A percentile compares a stretch with the other conserved stretches of the same genome.
Evolutionary conservation across 2,329 filamentous ascomycete species (phyloP).

Genomic region (Claviceps monticola): DNA sequence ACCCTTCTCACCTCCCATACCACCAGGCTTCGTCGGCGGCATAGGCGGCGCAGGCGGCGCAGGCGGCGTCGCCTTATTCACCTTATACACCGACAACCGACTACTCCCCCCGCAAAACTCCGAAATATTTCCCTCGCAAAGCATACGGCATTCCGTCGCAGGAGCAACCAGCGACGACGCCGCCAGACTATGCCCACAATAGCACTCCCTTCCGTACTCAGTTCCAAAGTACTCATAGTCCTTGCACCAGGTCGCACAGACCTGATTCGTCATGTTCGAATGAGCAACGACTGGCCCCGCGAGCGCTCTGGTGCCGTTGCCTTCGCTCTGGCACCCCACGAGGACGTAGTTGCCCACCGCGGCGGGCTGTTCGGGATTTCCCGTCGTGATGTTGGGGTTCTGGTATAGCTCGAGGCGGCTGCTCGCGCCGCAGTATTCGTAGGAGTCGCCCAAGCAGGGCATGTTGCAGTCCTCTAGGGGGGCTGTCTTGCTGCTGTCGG

Average conservation of each 20-base stretch:
- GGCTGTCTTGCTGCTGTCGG: slow-evolving; percentile 13
- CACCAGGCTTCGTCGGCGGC: background rate
- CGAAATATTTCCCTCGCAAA: slow-evolving; percentile 22
- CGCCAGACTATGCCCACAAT: slow-evolving; percentile 20
- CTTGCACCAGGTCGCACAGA: slow-evolving; percentile 19
- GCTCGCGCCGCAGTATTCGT: slow-evolving; percentile 18
- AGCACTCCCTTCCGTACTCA: slow-evolving; percentile 25
- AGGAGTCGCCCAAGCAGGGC: slow-evolving; percentile 19
- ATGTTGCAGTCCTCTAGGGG: slow-evolving; percentile 20
- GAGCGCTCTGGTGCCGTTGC: slow-evolving; percentile 20
- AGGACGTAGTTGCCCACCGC: slow-evolving; percentile 19
- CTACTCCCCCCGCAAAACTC: slow-evolving; percentile 28
- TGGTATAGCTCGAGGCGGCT: slow-evolving; percentile 22
- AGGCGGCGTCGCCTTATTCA: slow-evolving; percentile 8
- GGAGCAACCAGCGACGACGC: slow-evolving; percentile 16
- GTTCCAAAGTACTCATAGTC: slow-evolving; percentile 21
- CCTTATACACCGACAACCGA: slow-evolving; percentile 23
- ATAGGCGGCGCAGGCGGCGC: background rate
- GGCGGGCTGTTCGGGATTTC: slow-evolving; percentile 18
- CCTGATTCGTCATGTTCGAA: slow-evolving; percentile 19
- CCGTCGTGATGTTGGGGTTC: slow-evolving; percentile 13
- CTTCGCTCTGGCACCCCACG: slow-evolving; percentile 24
- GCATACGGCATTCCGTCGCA: slow-evolving; percentile 24
- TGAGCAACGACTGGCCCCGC: slow-evolving; percentile 10
- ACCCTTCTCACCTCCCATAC: background rate